These are phyloP conservation scores for Porphyrellus cyaneotinctus DNA, from an alignment of 768 basidiomycete species.

Conservation along the genomic window DNA sequence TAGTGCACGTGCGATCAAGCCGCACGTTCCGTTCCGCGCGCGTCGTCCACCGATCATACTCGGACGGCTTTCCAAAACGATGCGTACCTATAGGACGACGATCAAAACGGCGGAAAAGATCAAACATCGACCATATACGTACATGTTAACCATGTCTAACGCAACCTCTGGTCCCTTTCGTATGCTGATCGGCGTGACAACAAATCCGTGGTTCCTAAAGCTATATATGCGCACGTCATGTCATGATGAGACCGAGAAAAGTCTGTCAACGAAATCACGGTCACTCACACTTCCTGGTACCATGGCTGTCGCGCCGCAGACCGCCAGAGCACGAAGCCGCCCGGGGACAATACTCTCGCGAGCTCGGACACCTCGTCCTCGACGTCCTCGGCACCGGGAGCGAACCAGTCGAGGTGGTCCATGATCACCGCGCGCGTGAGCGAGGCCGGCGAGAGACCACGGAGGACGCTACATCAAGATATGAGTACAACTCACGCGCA, in stretches of 20 bases:
- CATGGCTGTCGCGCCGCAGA: conserved; percentile 61
- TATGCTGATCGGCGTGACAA: conserved; percentile 47
- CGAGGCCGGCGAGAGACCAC: conserved; percentile 40
- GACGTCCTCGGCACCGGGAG: conserved; percentile 43
- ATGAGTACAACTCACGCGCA: not conserved
- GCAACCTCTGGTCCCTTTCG: conserved; percentile 45
- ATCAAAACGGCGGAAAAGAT: not conserved
- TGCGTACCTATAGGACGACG: conserved; percentile 24
- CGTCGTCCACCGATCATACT: conserved; percentile 4
- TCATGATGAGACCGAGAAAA: not conserved
- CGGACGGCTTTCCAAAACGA: conserved; percentile 32
- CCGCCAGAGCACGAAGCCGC: conserved; percentile 64
- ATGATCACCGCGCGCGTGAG: conserved; percentile 65
- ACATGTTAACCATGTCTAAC: conserved; percentile 73
- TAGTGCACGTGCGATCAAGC: not conserved
- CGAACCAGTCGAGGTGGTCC: conserved; percentile 66
- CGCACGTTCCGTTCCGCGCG: not conserved
- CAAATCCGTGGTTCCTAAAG: conserved; percentile 52
- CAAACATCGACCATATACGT: conserved; percentile 15
- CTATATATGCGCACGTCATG: conserved; percentile 20
- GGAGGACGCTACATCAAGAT: conserved; percentile 36
- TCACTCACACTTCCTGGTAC: conserved; percentile 51
- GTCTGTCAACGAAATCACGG: not conserved
- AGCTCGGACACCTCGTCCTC: conserved; percentile 55
- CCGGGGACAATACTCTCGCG: conserved; percentile 49